Base-by-base conservation (phyloP, 2,329 filamentous ascomycete genomes). In the Ophiostoma himal-ulmi region DNA sequence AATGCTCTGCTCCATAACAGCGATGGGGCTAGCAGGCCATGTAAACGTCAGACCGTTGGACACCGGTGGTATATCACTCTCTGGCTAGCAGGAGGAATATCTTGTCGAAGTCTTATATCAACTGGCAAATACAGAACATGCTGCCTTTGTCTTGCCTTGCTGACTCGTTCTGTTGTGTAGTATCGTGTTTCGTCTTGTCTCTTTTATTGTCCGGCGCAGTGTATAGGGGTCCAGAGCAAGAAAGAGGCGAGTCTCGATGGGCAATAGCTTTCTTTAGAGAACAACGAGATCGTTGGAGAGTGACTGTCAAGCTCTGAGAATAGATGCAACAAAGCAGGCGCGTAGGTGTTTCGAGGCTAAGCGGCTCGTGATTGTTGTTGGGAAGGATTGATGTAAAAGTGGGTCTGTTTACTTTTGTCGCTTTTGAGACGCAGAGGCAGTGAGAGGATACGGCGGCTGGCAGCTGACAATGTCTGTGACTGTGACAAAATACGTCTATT, bases 401-500 rank as follows among this genome's bases (percentile, higher is more conserved):
- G 66, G 66, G 34, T 70, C 68, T 72, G 71, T 72, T 72, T 72
- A 72, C 70, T 71, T 71, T 71, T 68, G 68, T 71, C 70, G 48
- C 11, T 71, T 71, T 71, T 41, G 68, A 68, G 68, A 37, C 22
- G 54, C 5, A 17, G 17, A 17, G n/a, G 44, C 44, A 20, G 44
- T 48, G 44, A 48, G 20, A 37, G 57, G 14, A 64, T n/a, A 54
- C 41, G 66, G 37, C 34, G 64, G 68, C 48, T 65, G 52, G n/a
- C 52, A n/a, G 52, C n/a, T 57, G 52, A 13, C 52, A 13, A n/a
- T 48, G 44, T 17, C 13, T 17, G 20, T 48, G 17, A 30, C 30
- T 48, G 13, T 57, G 26, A 62, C 57, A 30, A 62, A 34, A 13
- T 48, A 48, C 10, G 44, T 20, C 44, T 48, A n/a, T 37, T 57